Conservation (phyloP, 2,329 filamentous ascomycete genomes). For the Aspergillus proliferans region DNA sequence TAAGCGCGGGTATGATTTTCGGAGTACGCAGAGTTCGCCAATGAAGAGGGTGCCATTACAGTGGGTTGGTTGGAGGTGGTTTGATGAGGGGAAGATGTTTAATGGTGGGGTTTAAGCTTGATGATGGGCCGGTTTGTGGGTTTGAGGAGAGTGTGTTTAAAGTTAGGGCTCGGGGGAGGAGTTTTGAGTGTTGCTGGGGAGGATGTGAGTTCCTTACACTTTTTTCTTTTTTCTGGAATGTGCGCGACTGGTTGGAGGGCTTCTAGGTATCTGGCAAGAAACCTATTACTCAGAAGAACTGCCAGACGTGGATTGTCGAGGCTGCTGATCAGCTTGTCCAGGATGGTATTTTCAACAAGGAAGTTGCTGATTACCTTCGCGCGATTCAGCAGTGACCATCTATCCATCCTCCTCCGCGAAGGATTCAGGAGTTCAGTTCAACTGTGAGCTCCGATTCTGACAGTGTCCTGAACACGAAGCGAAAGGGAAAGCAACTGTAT, state of each 20-base stretch:
- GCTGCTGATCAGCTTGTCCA: conserved; percentile 24
- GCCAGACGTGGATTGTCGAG: conserved; percentile 33
- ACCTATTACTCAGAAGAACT: conserved; percentile 26
- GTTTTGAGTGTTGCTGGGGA: too few species aligned
- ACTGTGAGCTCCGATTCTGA: too few species aligned
- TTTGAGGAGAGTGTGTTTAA: conserved; percentile 21
- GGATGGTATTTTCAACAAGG: conserved; percentile 19
- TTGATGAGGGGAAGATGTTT: conserved; percentile 21
- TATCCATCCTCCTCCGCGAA: too few species aligned
- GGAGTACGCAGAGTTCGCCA: conserved; percentile 6
- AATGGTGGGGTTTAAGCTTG: conserved; percentile 16
- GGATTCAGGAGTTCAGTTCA: too few species aligned
- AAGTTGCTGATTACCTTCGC: conserved; percentile 20
- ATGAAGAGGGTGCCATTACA: conserved; percentile 22
- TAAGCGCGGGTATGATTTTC: conserved; percentile 22
- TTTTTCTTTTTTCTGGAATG: too few species aligned
- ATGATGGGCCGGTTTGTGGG: conserved; percentile 16
- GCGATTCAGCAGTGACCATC: conserved; percentile 16
- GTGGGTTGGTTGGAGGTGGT: conserved; percentile 20
- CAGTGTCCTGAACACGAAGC: too few species aligned
- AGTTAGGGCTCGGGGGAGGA: too few species aligned
- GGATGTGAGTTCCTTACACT: too few species aligned
- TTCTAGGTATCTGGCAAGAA: background rate
- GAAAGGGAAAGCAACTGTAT: too few species aligned
- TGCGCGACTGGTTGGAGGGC: too few species aligned